Evolutionary conservation across 768 basidiomycete genomes (phyloP).

Genomic region (Trametes gibbosa): DNA sequence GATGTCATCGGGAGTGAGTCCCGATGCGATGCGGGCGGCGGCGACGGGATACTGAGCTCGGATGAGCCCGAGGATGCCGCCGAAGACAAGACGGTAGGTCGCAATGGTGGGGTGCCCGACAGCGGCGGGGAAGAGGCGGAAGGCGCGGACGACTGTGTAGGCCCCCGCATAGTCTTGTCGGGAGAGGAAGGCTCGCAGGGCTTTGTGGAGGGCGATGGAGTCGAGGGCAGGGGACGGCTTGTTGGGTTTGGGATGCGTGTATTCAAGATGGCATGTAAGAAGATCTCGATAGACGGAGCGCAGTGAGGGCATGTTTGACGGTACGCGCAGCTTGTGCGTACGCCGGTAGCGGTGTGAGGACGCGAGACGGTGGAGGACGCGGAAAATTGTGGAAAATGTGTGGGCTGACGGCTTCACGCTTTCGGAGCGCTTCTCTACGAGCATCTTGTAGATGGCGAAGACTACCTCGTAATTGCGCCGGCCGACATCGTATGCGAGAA

Average conservation of each 20-base stretch:
- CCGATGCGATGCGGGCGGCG: neutral
- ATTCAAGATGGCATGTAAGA: conserved; percentile 33
- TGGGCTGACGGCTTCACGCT: conserved; percentile 38
- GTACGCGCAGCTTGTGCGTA: conserved; percentile 18
- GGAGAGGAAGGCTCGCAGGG: conserved; percentile 44
- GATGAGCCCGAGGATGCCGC: conserved; percentile 15
- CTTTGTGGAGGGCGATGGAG: conserved; percentile 36
- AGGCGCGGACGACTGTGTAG: conserved; percentile 36
- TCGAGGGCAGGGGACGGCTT: conserved; percentile 12
- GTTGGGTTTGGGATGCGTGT: conserved; percentile 14
- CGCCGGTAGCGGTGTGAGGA: conserved; percentile 17
- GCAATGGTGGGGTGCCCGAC: conserved; percentile 1
- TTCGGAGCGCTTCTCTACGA: conserved; percentile 34
- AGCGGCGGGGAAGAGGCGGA: conserved; percentile 4
- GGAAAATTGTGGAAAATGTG: conserved; percentile 47
- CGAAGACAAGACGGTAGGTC: conserved; percentile 22
- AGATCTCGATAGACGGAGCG: conserved; percentile 47
- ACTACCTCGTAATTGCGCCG: conserved; percentile 33
- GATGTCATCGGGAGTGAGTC: neutral
- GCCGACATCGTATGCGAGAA: conserved; percentile 42
- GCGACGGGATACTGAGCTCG: conserved; percentile 2
- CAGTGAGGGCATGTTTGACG: conserved; percentile 30
- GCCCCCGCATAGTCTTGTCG: conserved; percentile 49
- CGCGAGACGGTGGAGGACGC: conserved; percentile 22
- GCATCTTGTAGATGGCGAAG: conserved; percentile 42